Base-by-base conservation (phyloP, 306 rosid genomes). In the Ormosia emarginata region DNA sequence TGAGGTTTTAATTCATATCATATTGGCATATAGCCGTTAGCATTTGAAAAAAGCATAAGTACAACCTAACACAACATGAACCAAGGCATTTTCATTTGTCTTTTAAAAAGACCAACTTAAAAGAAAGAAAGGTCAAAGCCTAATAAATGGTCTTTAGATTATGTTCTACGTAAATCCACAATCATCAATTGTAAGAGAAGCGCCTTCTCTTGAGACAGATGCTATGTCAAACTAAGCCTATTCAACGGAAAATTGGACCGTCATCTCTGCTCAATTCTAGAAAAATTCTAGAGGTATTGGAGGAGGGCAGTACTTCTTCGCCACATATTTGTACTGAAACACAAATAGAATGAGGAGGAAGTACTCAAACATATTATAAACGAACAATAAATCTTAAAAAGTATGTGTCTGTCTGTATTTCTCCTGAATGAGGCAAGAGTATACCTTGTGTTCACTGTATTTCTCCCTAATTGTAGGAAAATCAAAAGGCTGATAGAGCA, bases 281-380 rank as follows among this genome's bases (percentile, higher is more conserved):
- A 93, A 94, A 78, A 69, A 87, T 70, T 93, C 98, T 53, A 74
- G 71, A 7, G 99, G 93, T 82, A 95, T 85, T 40, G 88, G 79
- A 1, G 94, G 79, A 63, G 96, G 97, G 78, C 90, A 88, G 81
- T 81, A 79, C 88, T 92, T 92, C 85, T 87, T 91, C 5, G 99
- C 97, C 75, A 90, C 99, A 40, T 91, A 89, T 78, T 96, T 96
- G 86, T 93, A 96, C 99, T 96, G 94, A 53, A 79, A 53, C 81
- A 86, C 47, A 71, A 55, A 81, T 36, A 33, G 77, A 66, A 30
- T 47, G 65, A 40, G 6, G 10, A 67, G 32, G 30, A 33, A 50
- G 5, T 17, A 41, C 63, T 5, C 61, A 52, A 63, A 55, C 41
- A 46, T 12, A 61, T 32, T 30, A 72, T 10, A 52, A 7, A 24